These are phyloP conservation scores for Nicotiana sylvestris DNA, from an alignment of 257 asterid species.

Conservation along the genomic window DNA sequence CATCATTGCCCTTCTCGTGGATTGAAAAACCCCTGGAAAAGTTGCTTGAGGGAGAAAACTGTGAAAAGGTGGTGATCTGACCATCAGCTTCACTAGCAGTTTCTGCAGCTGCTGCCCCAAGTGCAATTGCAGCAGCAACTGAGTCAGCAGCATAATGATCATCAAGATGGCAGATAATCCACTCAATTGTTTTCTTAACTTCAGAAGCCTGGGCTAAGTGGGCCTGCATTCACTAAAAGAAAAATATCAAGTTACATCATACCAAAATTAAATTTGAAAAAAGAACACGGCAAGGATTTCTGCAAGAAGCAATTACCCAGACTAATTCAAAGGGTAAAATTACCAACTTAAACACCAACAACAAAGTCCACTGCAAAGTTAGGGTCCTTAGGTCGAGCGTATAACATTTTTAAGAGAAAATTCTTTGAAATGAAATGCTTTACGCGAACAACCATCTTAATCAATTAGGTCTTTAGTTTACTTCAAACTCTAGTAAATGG, in stretches of 20 bases:
- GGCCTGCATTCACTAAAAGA: slow-evolving; percentile 97
- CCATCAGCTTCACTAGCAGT: slow-evolving; percentile 51
- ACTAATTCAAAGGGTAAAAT: neutral
- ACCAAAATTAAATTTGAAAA: slow-evolving; percentile 19
- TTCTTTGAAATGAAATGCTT: slow-evolving; percentile 4
- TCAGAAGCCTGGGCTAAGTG: slow-evolving; percentile 90
- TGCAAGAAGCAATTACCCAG: neutral
- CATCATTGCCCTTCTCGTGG: slow-evolving; percentile 69
- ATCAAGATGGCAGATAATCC: slow-evolving; percentile 88
- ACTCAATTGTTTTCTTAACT: slow-evolving; percentile 90
- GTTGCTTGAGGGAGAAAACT: slow-evolving; percentile 45
- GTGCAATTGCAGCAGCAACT: slow-evolving; percentile 98
- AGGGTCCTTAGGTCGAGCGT: neutral
- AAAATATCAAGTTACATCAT: slow-evolving; percentile 64
- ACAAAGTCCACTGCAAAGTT: neutral
- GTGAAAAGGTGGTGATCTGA: slow-evolving; percentile 42
- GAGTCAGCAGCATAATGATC: slow-evolving; percentile 99
- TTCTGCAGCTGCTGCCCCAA: slow-evolving; percentile 84
- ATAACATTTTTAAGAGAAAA: neutral
- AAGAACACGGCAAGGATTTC: neutral
- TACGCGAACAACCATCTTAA: neutral
- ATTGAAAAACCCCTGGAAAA: slow-evolving; percentile 28
- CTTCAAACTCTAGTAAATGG: neutral
- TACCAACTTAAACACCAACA: neutral
- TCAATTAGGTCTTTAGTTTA: neutral